These are phyloP conservation scores for Paxillus ammoniavirescens DNA, from an alignment of 768 basidiomycete genomes.

Conservation along the genomic window DNA sequence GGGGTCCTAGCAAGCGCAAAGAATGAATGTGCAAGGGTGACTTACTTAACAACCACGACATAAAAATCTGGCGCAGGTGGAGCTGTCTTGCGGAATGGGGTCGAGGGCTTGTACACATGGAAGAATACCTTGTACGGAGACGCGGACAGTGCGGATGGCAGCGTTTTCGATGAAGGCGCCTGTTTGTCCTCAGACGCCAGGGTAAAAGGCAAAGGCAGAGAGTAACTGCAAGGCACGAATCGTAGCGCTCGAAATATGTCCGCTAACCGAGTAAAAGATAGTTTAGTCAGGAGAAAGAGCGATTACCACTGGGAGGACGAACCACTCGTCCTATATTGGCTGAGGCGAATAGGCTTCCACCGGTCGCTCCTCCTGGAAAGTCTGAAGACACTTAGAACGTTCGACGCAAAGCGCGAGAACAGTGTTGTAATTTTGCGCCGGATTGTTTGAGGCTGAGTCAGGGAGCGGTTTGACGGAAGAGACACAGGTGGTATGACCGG, in stretches of 20 bases:
- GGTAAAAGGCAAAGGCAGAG: constrained; percentile 40
- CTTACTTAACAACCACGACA: constrained; percentile 83
- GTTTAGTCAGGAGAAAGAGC: neutral
- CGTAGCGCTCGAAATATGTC: constrained; percentile 68
- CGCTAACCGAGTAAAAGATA: constrained; percentile 38
- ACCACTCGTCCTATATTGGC: constrained; percentile 58
- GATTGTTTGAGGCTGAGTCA: neutral
- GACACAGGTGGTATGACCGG: constrained; percentile 41
- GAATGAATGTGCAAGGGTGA: constrained; percentile 5
- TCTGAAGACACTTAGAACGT: constrained; percentile 1
- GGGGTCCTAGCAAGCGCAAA: neutral
- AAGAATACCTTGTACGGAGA: constrained; percentile 84
- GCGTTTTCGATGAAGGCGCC: neutral
- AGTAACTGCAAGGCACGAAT: constrained; percentile 68
- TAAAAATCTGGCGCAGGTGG: constrained; percentile 84
- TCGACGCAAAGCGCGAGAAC: constrained; percentile 13
- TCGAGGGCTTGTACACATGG: constrained; percentile 89
- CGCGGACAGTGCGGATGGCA: constrained; percentile 27
- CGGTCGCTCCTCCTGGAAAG: constrained; percentile 38
- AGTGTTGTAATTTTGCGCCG: constrained; percentile 5
- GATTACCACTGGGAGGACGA: constrained; percentile 15
- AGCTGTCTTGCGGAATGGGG: constrained; percentile 74
- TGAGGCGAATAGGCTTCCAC: constrained; percentile 62
- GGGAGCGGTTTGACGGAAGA: constrained; percentile 7
- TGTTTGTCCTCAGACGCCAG: constrained; percentile 10